Evolutionary conservation across 169 alveolate species (phyloP).

Genomic region (Plasmodium falciparum): DNA sequence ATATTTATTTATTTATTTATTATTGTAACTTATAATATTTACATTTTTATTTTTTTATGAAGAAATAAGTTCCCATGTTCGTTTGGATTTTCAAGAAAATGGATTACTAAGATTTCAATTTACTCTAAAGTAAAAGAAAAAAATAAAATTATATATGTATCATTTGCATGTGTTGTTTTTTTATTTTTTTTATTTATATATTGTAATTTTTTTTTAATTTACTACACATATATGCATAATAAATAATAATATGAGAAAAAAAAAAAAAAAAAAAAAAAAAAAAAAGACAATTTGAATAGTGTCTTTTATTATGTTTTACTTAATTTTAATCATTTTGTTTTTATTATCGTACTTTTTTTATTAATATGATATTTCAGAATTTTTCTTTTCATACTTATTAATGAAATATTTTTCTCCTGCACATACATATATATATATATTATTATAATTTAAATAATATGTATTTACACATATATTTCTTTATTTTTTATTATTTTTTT

Average conservation of each 20-base stretch:
- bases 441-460: too few relatives aligned
- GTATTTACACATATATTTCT: not conserved
- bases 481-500: not conserved
- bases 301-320: too few relatives aligned
- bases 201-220: not conserved
- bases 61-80: slow-evolving; percentile 73
- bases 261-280: too few relatives aligned
- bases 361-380: too few relatives aligned
- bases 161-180: not conserved
- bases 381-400: too few relatives aligned
- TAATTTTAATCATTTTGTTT: too few relatives aligned
- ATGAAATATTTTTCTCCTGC: too few relatives aligned
- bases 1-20: not conserved
- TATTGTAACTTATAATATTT: too few relatives aligned
- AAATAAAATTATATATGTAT: not conserved
- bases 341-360: too few relatives aligned
- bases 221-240: not conserved
- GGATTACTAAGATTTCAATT: slow-evolving; percentile 60
- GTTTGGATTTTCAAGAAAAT: slow-evolving; percentile 72
- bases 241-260: not conserved
- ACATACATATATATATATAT: too few relatives aligned
- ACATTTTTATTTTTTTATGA: too few relatives aligned
- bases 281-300: too few relatives aligned
- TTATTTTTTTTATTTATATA: not conserved
- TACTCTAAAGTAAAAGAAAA: slow-evolving; percentile 42